Evolutionary conservation across 495 filamentous ascomycete species (phyloP).

Genomic region (Trichocladium uniseriatum): DNA sequence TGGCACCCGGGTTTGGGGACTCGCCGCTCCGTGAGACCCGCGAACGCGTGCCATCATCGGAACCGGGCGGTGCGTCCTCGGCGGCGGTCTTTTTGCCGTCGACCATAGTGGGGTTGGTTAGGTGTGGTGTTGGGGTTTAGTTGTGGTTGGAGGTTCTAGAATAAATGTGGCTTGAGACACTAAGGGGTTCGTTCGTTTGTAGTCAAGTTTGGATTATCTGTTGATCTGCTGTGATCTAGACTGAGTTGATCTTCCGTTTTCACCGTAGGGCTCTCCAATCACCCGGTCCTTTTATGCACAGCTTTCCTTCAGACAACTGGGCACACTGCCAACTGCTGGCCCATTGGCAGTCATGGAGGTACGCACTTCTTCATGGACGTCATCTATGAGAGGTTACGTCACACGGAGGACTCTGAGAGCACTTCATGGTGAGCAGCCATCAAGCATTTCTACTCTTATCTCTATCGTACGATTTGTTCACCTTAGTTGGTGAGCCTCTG

Average conservation of each 20-base stretch:
- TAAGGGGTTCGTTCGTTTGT: slow-evolving; percentile 3
- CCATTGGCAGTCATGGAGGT: neutral
- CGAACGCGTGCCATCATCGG: neutral
- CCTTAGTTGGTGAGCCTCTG: no score
- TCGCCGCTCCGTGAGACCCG: no score
- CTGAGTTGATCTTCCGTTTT: neutral
- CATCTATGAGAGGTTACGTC: neutral
- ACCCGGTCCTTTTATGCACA: slow-evolving; percentile 1
- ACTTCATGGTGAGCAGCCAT: no score
- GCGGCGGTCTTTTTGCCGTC: no score
- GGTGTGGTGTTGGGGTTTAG: neutral
- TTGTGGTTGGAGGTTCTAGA: no score
- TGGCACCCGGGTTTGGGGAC: no score
- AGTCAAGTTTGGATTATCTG: neutral
- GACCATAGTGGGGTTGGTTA: slow-evolving; percentile 15
- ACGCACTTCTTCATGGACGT: neutral
- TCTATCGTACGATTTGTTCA: no score
- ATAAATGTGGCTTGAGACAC: no score
- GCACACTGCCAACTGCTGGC: neutral
- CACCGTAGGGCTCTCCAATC: neutral
- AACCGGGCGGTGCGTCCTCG: no score
- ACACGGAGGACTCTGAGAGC: no score
- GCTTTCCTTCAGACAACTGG: neutral
- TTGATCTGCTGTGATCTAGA: neutral
- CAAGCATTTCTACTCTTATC: no score